Conservation (phyloP, 2,329 filamentous ascomycete genomes). For the Pestalotiopsis sp. region DNA sequence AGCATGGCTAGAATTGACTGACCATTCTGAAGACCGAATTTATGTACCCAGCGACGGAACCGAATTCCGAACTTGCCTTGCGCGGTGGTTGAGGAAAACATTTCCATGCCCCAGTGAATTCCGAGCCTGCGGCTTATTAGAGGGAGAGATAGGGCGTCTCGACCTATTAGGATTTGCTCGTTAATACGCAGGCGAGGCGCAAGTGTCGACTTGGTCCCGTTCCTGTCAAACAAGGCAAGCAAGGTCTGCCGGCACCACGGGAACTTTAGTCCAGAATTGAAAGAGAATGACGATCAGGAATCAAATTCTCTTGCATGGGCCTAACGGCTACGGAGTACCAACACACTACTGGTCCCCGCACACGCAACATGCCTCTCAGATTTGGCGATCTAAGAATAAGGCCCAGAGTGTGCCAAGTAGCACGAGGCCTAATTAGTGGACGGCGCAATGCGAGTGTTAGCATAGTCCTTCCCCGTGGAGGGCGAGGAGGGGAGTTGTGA, state of each 20-base stretch:
- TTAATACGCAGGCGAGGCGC: not conserved
- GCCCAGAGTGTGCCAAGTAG: not conserved
- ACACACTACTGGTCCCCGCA: not conserved
- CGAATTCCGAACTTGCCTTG: not conserved
- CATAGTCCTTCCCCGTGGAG: not conserved
- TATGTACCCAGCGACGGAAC: not conserved
- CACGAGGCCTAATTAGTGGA: conserved; percentile 6
- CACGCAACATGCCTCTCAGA: not conserved
- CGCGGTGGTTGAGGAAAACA: not conserved
- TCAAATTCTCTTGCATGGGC: not conserved
- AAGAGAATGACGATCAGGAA: not conserved
- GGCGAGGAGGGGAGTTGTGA: not conserved
- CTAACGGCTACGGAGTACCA: not conserved
- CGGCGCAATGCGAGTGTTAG: not conserved
- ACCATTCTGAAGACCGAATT: not conserved
- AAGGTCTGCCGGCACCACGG: not conserved
- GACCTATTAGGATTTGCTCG: not conserved
- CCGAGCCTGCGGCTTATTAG: not conserved
- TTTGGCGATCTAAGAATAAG: not conserved
- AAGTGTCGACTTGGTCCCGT: not conserved
- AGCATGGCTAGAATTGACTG: conserved; percentile 15
- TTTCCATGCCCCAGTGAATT: not conserved
- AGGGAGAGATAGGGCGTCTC: not conserved
- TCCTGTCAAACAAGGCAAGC: not conserved
- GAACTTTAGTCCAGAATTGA: not conserved